These are phyloP conservation scores for Teratosphaeria epicoccoides DNA, from an alignment of 2,329 filamentous ascomycete genomes.

Conservation along the genomic window DNA sequence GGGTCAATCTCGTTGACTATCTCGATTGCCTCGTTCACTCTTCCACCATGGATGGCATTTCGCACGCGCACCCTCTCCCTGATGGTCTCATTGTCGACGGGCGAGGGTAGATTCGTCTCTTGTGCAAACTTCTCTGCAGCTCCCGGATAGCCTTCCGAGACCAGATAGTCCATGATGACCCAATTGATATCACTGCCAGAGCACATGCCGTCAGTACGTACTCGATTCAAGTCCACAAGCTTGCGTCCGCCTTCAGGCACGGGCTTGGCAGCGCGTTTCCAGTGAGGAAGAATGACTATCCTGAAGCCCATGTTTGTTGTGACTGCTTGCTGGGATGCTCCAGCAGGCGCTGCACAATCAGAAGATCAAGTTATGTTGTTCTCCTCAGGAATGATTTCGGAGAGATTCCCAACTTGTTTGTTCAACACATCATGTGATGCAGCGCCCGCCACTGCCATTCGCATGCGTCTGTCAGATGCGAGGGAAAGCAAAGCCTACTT, in stretches of 20 bases:
- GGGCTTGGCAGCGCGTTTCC: constrained; percentile 1
- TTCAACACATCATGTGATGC: constrained; percentile 63
- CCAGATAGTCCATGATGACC: constrained; percentile 91
- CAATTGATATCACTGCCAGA: constrained; percentile 76
- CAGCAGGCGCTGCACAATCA: constrained; percentile 35
- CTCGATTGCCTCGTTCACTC: constrained; percentile 76
- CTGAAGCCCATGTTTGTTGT: constrained; percentile 3
- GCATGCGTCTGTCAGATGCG: constrained; percentile 7
- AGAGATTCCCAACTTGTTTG: constrained; percentile 99
- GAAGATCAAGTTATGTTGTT: constrained; percentile 65
- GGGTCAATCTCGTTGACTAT: constrained; percentile 82
- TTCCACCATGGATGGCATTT: constrained; percentile 71
- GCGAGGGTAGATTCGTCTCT: constrained; percentile 76
- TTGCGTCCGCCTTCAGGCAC: not conserved
- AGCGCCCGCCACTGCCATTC: constrained; percentile 21
- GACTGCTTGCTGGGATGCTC: not conserved
- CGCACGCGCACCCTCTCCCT: constrained; percentile 71
- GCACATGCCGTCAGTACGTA: not conserved
- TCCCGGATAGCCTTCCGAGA: constrained; percentile 86
- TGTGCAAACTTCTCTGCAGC: constrained; percentile 88
- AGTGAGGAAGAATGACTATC: constrained; percentile 4
- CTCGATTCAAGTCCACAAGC: not conserved
- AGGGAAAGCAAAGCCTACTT: constrained; percentile 9
- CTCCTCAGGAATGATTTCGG: constrained; percentile 93
- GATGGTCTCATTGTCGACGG: constrained; percentile 59